phyloP scores from a whole-genome alignment of 2,329 filamentous ascomycete species.

The Aspergillus pseudoglaucus region DNA sequence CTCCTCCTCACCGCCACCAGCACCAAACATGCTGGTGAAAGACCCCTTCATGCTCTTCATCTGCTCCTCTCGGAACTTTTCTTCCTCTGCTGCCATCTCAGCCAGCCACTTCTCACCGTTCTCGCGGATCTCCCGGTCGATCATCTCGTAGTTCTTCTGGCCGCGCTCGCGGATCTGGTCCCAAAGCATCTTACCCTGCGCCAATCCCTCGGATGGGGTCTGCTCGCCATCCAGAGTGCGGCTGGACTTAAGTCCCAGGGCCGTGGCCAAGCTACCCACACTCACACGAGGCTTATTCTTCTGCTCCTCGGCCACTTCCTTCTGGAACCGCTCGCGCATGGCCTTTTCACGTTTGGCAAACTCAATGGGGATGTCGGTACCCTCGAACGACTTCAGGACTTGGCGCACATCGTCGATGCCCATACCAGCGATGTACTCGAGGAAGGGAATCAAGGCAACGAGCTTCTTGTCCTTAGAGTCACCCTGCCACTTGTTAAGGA shows the following conservation, averaged over 20 bases:
- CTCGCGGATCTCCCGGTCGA: conserved; percentile 86
- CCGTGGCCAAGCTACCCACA: conserved; percentile 61
- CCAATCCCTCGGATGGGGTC: conserved; percentile 67
- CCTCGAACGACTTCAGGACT: conserved; percentile 80
- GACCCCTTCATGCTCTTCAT: conserved; percentile 88
- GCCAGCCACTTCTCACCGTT: conserved; percentile 95
- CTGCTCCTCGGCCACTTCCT: conserved; percentile 64
- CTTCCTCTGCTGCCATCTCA: conserved; percentile 82
- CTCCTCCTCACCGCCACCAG: conserved; percentile 22
- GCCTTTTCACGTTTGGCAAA: conserved; percentile 83
- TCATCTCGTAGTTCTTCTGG: conserved; percentile 77
- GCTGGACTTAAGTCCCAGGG: conserved; percentile 70
- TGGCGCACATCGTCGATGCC: conserved; percentile 80
- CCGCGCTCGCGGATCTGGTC: conserved; percentile 90
- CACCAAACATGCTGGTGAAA: conserved; percentile 54
- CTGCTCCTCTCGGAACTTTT: conserved; percentile 81
- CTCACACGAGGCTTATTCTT: conserved; percentile 55
- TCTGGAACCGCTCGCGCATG: conserved; percentile 77
- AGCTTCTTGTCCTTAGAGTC: conserved; percentile 77
- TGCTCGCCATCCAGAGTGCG: conserved; percentile 60
- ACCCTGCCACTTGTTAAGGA: conserved; percentile 85
- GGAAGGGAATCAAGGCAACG: conserved; percentile 85
- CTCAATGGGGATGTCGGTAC: conserved; percentile 80
- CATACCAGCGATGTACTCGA: conserved; percentile 96
- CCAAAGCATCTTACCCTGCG: conserved; percentile 93